Evolutionary conservation across 768 basidiomycete genomes (phyloP), one percentile per base, ranked within the genome.

Genomic region (Macrolepiota dolichaula): DNA sequence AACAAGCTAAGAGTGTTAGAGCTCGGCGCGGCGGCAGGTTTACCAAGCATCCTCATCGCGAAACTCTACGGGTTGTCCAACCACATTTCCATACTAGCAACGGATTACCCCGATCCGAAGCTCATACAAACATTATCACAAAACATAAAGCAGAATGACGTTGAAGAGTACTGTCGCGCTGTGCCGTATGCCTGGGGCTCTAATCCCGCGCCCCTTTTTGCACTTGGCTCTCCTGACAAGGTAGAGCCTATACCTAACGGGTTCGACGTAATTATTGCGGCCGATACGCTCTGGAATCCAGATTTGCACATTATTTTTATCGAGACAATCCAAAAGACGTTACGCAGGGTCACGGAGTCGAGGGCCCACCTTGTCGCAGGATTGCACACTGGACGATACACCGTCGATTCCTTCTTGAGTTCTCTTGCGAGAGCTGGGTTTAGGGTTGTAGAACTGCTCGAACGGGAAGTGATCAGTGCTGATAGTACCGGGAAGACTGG

Each of bases 251-350:
- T 57, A 37, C 56, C 57, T 7, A 70, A 67, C 15, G 73, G 75
- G 15, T 88, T 89, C 69, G 89, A 92, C 66, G 62, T 89, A 42
- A 73, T 92, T 35, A 63, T 91, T 24, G 88, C 89, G 0, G 86
- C 90, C 12, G 91, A 92, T 67, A 91, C 89, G 32, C 73, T 93
- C 1, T 92, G 90, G 91, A 89, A 91, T 67, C 71, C 86, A 3
- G 83, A 85, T 24, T 64, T 80, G 2, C 90, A 92, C 64, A 63
- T 52, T 0, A 64, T 78, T 10, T 85, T 91, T 56, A 71, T 89
- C 38, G 69, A 78, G 4, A 80, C 87, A 3, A 73, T 92, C 15
- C 72, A 72, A 47, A 59, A 65, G 62, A 82, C 82, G 17, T 76
- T 91, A 36, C 75, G 72, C 52, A 79, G 69, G 54, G 68, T 73